Base-by-base conservation (phyloP, 106 monocot species). In the Dendrobium officinale region DNA sequence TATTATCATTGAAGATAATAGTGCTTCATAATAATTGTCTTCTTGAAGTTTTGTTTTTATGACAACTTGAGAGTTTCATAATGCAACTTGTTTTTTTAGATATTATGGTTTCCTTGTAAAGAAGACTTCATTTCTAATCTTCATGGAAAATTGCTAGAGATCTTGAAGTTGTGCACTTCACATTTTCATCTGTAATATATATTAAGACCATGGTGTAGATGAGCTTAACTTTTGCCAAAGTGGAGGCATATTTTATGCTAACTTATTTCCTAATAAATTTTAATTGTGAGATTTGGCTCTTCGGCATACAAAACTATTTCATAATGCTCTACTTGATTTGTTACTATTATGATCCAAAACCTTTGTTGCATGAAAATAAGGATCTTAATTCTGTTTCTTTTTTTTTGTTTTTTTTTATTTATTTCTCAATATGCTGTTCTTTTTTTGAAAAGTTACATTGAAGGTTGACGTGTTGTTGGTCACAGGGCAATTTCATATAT, bases 401-500 rank as follows among this genome's bases (percentile, higher is more conserved):
- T 37, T 33, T 40, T 70, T 61, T 70, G 16, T 37, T 31, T 7
- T 37, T 16, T 7, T 15, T 33, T 16, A 33, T 70, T 9, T 70
- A 22, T 4, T 70, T 15, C 33, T 0, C 37, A 3, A 15, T 37
- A 37, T 33, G 13, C 37, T 66, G n/a, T 24, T 66, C 64, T 24
- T 70, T 70, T 22, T 37, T 15, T 70, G 33, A 9, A 37, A 70
- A 70, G 70, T 70, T 70, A 70, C 70, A 4, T 70, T 15, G 11
- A 70, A 37, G 10, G 16, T 15, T 70, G 11, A 24, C 2, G 10
- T 24, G 6, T 26, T 70, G 29, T 74, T 80, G 58, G 78, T 48
- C 78, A 77, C 86, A 98, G 97, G 94, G 94, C 97, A 70, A 61
- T 98, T 82, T 90, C 97, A 73, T 98, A 98, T 75, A 86, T 98